Base-by-base conservation (phyloP, 2,329 filamentous ascomycete species). In the Ceratocystis variospora region DNA sequence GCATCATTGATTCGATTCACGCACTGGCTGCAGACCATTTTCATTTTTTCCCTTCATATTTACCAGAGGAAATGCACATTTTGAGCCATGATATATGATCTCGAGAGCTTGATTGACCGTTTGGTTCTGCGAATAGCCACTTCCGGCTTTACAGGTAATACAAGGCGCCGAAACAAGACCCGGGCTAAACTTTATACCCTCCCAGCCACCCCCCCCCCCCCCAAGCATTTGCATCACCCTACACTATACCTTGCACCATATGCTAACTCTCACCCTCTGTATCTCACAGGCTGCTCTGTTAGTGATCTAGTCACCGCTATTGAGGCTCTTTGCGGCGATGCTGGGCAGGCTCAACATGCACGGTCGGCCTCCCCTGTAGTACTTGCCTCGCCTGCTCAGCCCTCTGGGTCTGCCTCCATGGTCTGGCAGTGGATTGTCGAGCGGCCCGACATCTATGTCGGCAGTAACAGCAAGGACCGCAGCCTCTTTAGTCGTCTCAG, bases 341-440 rank as follows among this genome's bases (percentile, higher is more conserved):
- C 63, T 25, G 37, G 10, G 12, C 37, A 15, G 37, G 10, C 8
- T 17, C 25, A 28, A 2, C 8, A 31, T 31, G 55, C 5, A 3
- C 19, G 8, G 19, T n/a, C 41, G 12, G 10, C 12, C 37, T 12
- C 48, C 1, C 48, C 28, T 19, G 2, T 7, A 31, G 19, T 28
- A 28, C 28, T 3, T 19, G 10, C 37, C 10, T 12, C 37, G 4
- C 31, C 63, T 12, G 3, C 50, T 6, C 62, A n/a, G 19, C 41
- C 61, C 8, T 59, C 48, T 8, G 62, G 66, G 44, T 59, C 44
- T 7, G 66, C 66, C 5, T 33, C 63, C 48, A 62, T 63, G 48
- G 61, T 71, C 25, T 71, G 70, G 71, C 68, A 70, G 25, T 72
- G 71, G 71, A 64, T 72, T 17, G 68, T 67, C 31, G 67, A 57